phyloP scores from a whole-genome alignment of 164 flowering plant species.

The Liquidambar formosana region DNA sequence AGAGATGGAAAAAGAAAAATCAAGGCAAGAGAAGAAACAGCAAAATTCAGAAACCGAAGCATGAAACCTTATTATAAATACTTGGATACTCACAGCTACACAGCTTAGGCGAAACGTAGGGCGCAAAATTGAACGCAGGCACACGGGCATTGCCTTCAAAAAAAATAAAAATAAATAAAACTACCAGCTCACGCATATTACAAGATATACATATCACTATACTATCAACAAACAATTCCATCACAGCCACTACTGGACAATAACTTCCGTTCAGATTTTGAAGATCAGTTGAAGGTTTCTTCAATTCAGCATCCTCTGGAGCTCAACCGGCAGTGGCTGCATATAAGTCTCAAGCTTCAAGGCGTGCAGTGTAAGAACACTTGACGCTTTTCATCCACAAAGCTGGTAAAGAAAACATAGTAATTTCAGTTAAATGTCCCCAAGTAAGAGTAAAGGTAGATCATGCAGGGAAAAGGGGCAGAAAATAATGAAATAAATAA shows the following conservation, averaged over 20 bases:
- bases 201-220: neutral
- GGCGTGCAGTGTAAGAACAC: neutral
- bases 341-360: neutral
- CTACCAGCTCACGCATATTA: neutral
- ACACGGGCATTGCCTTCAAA: neutral
- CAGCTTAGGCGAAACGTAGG: neutral
- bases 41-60: neutral
- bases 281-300: neutral
- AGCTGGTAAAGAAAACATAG: neutral
- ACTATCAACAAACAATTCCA: slow-evolving; percentile 1
- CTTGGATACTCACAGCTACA: neutral
- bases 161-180: neutral
- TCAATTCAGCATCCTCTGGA: neutral
- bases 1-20: too few relatives aligned
- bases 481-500: too few relatives aligned
- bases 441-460: neutral
- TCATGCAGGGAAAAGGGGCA: too few relatives aligned
- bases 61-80: neutral
- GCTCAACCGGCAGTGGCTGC: neutral
- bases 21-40: neutral
- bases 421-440: neutral
- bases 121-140: neutral
- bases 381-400: neutral
- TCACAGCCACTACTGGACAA: neutral
- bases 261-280: neutral